A percentile compares a stretch with the other conserved stretches of the same genome.
Evolutionary conservation across 768 basidiomycete species (phyloP).

Genomic region (Russula abietina): DNA sequence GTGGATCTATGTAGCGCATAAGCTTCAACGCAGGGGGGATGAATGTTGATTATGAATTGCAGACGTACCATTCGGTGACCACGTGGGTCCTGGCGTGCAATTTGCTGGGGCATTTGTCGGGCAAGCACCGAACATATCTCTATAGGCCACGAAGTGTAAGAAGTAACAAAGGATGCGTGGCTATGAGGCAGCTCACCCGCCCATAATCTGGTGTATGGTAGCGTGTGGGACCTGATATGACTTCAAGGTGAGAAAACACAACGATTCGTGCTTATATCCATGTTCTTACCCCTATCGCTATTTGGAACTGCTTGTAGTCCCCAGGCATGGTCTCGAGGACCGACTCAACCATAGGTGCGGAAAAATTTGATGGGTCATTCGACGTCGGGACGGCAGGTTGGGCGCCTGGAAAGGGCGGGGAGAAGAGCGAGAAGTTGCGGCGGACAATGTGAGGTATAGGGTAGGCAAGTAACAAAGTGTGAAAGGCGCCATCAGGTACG

Average conservation of each 20-base stretch:
- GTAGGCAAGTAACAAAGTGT: constrained; percentile 30
- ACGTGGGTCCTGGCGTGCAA: constrained; percentile 30
- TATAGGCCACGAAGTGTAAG: constrained; percentile 4
- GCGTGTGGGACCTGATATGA: constrained; percentile 33
- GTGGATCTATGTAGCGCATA: constrained; percentile 28
- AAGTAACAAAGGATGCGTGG: not conserved
- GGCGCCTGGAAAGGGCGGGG: too few species aligned
- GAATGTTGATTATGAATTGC: not conserved
- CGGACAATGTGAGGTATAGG: constrained; percentile 34
- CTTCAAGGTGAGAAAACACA: not conserved
- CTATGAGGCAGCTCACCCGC: constrained; percentile 27
- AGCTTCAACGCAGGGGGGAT: not conserved
- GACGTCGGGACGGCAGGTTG: not conserved
- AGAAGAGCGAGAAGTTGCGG: constrained; percentile 32
- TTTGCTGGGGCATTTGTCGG: constrained; percentile 27
- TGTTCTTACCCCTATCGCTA: constrained; percentile 28
- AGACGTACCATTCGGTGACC: constrained; percentile 32
- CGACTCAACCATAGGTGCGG: constrained; percentile 24
- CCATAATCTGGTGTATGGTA: constrained; percentile 31
- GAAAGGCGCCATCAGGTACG: constrained; percentile 32
- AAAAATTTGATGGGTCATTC: constrained; percentile 30
- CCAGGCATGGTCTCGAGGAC: constrained; percentile 30
- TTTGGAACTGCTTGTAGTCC: constrained; percentile 32
- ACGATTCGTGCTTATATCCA: not conserved
- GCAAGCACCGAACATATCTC: constrained; percentile 32